Conservation (phyloP, 2,329 filamentous ascomycete species). For the Sclerotiophoma versabilis region DNA sequence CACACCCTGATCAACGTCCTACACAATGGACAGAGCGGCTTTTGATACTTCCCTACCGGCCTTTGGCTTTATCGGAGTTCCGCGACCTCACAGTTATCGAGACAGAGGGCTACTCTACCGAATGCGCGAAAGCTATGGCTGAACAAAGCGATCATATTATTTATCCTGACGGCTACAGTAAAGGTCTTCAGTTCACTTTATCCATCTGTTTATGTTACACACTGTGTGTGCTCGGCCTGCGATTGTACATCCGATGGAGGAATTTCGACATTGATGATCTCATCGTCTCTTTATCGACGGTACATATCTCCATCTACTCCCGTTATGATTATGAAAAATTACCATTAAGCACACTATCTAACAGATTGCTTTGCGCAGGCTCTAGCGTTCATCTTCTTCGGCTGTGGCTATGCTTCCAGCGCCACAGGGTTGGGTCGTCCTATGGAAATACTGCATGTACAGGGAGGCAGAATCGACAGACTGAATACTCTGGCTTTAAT, state of each 20-base stretch:
- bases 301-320: background rate
- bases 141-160: background rate
- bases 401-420: slow-evolving; percentile 11
- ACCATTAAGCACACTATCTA: background rate
- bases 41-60: background rate
- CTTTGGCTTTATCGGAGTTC: background rate
- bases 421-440: slow-evolving; percentile 12
- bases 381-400: slow-evolving; percentile 17
- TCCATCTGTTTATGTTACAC: slow-evolving; percentile 22
- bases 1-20: background rate
- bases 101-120: background rate
- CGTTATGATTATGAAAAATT: background rate
- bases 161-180: slow-evolving; percentile 7
- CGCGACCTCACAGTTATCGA: background rate
- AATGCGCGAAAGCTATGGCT: background rate
- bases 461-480: background rate
- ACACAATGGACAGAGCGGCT: background rate
- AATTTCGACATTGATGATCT: slow-evolving; percentile 14
- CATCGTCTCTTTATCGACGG: slow-evolving; percentile 12
- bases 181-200: slow-evolving; percentile 14
- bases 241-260: slow-evolving; percentile 19
- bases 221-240: slow-evolving; percentile 16
- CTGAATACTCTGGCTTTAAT: slow-evolving; percentile 10
- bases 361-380: background rate
- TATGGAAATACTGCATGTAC: background rate